phyloP scores from a whole-genome alignment of 176 grass and related monocot species.

The barley (Hordeum vulgare) region MorexV3_pseudomolecules_assembly NC_058520.1:610753394-610753893 shows the following conservation, averaged over 20 bases:
- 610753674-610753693: background rate
- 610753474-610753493: background rate
- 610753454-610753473: background rate
- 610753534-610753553: background rate
- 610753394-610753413: background rate
- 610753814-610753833: background rate
- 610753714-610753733: background rate
- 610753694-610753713: background rate
- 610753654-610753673: accelerated
- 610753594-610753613: background rate
- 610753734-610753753: background rate
- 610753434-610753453: background rate
- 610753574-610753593: background rate
- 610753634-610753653: accelerated
- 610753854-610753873: background rate
- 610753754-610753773: background rate
- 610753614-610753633: background rate
- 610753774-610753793: background rate
- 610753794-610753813: background rate
- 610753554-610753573: background rate
- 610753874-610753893: background rate
- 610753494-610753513: no score
- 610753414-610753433: background rate
- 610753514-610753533: background rate
- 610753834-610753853: background rate